phyloP scores from a whole-genome alignment of 139 green algal genomes.

The Chloropicon primus region DNA sequence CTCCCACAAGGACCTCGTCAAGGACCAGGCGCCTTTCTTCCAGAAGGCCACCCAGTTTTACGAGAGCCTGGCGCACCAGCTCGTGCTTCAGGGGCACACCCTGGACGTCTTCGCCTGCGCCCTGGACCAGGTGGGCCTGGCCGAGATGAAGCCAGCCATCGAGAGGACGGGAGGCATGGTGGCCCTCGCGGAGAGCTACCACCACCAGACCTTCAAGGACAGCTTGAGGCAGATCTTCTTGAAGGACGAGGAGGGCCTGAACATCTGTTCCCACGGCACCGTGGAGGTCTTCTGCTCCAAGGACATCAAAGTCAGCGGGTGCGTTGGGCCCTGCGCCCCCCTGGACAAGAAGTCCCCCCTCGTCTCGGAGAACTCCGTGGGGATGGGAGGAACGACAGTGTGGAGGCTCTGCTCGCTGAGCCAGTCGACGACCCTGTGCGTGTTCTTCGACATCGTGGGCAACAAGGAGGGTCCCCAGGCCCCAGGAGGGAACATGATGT shows the following conservation, averaged over 20 bases:
- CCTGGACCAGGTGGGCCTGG: constrained; percentile 84
- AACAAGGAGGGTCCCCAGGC: constrained; percentile 16
- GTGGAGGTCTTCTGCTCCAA: constrained; percentile 50
- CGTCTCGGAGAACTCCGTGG: constrained; percentile 60
- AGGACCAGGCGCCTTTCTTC: constrained; percentile 74
- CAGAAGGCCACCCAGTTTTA: constrained; percentile 86
- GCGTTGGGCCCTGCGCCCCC: constrained; percentile 65
- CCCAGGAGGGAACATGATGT: background rate
- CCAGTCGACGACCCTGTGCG: constrained; percentile 46
- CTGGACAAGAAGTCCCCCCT: constrained; percentile 68
- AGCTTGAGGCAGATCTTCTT: constrained; percentile 46
- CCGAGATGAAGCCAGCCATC: constrained; percentile 82
- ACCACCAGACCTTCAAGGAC: constrained; percentile 79
- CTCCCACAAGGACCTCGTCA: constrained; percentile 68
- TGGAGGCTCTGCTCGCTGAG: constrained; percentile 77
- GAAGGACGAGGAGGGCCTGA: constrained; percentile 44
- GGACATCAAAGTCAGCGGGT: constrained; percentile 45
- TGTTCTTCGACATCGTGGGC: constrained; percentile 70
- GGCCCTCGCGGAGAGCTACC: constrained; percentile 76
- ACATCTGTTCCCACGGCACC: constrained; percentile 48
- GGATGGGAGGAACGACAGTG: constrained; percentile 72
- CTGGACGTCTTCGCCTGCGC: constrained; percentile 91
- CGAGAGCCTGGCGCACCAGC: constrained; percentile 32
- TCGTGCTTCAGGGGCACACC: constrained; percentile 66
- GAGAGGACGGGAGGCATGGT: constrained; percentile 74